Evolutionary conservation across 2,329 filamentous ascomycete species (phyloP).

Genomic region (Sclerotinia glacialis): DNA sequence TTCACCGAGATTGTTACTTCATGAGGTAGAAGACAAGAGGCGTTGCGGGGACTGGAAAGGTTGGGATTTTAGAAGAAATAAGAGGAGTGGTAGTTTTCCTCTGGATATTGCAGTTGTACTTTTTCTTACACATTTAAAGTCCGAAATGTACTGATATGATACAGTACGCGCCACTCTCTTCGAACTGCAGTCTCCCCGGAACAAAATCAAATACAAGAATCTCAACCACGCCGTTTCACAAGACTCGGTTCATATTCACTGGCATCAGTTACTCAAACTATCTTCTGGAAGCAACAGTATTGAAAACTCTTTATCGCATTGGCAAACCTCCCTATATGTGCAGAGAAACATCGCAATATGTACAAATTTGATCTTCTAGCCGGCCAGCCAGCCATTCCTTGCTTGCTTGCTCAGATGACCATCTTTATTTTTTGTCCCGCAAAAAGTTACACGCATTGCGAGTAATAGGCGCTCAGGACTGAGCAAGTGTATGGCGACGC

Average conservation of each 20-base stretch:
- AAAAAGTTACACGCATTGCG: constrained; percentile 21
- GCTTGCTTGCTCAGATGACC: neutral
- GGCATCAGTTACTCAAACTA: neutral
- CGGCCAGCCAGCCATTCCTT: neutral
- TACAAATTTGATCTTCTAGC: neutral
- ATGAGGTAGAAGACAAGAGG: no score
- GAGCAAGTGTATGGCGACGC: constrained; percentile 16
- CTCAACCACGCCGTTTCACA: neutral
- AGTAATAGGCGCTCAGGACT: neutral
- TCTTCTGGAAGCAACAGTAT: neutral
- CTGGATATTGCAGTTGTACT: no score
- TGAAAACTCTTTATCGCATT: neutral
- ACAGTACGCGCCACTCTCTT: no score
- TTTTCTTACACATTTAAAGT: no score
- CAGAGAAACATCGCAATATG: neutral
- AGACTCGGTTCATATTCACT: neutral
- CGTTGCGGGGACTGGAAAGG: no score
- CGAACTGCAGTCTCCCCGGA: no score
- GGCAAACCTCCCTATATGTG: neutral
- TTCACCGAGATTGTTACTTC: no score
- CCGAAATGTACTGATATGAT: no score
- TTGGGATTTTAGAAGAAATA: no score
- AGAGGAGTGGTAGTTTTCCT: no score
- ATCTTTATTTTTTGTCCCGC: neutral
- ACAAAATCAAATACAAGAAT: no score